Evolutionary conservation across 176 grass and related monocot species (phyloP), one percentile per base, ranked within the genome.

Genomic region (Cenchrus purpureus): DNA sequence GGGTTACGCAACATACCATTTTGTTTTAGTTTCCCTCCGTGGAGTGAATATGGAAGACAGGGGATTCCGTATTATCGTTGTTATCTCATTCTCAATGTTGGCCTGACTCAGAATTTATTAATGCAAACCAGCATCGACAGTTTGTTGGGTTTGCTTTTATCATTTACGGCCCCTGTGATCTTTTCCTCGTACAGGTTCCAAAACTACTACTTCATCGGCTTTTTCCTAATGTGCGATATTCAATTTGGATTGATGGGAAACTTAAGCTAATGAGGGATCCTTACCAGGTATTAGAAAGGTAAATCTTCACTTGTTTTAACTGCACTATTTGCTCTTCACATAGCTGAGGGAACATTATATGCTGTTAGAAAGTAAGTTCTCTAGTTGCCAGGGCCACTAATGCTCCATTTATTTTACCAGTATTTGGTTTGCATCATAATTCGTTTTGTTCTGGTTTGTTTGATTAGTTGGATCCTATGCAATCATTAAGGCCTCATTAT

Each of bases 241-340:
- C 96, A 67, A 61, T 98, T 86, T 98, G 96, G 96, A 95, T 98
- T 76, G 96, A 98, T 85, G 96, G 96, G 91, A 98, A 98, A 82
- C 93, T 98, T 85, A 94, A 98, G 85, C 89, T 98, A 80, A 87
- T 92, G 56, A 91, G 66, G 86, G 96, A 98, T 80, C 93, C 96
- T 68, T 95, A 94, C 81, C 93, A 93, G 89, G 61, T 94, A 85
- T 87, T 98, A 68, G 96, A 98, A 84, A 98, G 96, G 96, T 95
- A 95, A 79, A 71, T 51, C 28, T 68, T 75, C 25, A 31, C 60
- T 79, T 91, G 74, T 84, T 75, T 71, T 54, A 61, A 81, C 64
- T 61, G 43, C 25, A 79, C 12, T 80, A 54, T 71, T 15, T 40
- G 15, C 20, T 22, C 25, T 87, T 81, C 68, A 74, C 12, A 80